Evolutionary conservation across 495 filamentous ascomycete species (phyloP).

Genomic region (Neurospora sp.): DNA sequence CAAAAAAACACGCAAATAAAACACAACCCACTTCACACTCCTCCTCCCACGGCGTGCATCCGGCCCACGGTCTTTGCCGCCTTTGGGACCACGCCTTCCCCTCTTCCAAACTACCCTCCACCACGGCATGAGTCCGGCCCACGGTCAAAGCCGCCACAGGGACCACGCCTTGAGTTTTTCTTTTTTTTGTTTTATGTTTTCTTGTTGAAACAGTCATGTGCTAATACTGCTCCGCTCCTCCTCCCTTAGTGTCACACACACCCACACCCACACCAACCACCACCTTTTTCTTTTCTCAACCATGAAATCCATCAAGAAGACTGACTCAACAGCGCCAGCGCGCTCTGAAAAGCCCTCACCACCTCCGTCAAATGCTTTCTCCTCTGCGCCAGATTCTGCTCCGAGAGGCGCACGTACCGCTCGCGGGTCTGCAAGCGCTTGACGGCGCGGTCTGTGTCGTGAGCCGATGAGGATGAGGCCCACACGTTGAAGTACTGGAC

Average conservation of each 20-base stretch:
- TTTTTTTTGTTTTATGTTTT: neutral
- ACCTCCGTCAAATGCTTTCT: slow-evolving; percentile 66
- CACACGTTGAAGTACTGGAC: slow-evolving; percentile 62
- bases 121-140: neutral
- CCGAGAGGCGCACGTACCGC: slow-evolving; percentile 59
- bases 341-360: slow-evolving; percentile 71
- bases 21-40: neutral
- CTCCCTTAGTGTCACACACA: neutral
- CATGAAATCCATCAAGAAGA: slow-evolving; percentile 2
- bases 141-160: neutral
- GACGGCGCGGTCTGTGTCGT: slow-evolving; percentile 59
- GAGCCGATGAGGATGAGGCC: slow-evolving; percentile 52
- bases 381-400: slow-evolving; percentile 57
- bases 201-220: neutral
- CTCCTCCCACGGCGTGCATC: neutral
- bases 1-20: neutral
- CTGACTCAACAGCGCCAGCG: slow-evolving; percentile 53
- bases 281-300: too few relatives aligned
- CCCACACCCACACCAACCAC: too few relatives aligned
- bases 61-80: neutral
- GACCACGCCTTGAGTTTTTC: neutral
- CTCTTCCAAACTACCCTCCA: neutral
- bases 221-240: neutral
- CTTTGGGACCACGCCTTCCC: neutral
- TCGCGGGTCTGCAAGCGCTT: slow-evolving; percentile 74